phyloP scores from a whole-genome alignment of 768 basidiomycete species.

The Mrakia blollopis region DNA sequence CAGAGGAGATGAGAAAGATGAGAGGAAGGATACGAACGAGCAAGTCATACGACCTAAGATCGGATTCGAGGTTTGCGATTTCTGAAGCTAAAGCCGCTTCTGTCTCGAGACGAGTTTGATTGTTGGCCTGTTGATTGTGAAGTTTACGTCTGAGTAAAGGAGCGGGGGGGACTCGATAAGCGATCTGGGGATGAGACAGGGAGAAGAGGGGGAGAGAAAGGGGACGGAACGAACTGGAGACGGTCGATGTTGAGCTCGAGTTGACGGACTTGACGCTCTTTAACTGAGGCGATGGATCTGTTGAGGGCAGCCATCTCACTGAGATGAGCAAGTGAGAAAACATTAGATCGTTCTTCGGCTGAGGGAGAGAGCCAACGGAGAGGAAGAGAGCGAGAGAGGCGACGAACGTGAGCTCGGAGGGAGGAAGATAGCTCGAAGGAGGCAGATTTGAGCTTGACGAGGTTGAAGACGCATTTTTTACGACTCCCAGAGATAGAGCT shows the following conservation, averaged over 20 bases:
- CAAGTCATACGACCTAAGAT: conserved; percentile 1
- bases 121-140: not conserved
- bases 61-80: not conserved
- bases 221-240: not conserved
- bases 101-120: not conserved
- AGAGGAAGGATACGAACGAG: not conserved
- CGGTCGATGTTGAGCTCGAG: conserved; percentile 20
- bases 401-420: conserved; percentile 9
- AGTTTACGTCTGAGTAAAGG: not conserved
- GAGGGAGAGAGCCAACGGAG: not conserved
- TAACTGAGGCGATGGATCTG: not conserved
- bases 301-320: not conserved
- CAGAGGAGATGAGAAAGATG: not conserved
- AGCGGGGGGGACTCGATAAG: too few species aligned
- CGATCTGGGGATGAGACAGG: not conserved
- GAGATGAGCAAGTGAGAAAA: not conserved
- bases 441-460: not conserved
- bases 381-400: not conserved
- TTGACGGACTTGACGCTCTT: conserved; percentile 4
- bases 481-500: not conserved
- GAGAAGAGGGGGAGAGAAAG: not conserved
- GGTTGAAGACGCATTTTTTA: not conserved
- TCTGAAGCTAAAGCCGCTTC: not conserved
- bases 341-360: not conserved
- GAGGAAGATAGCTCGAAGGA: not conserved